These are phyloP conservation scores for Peribolospora baueri DNA, from an alignment of 768 basidiomycete species.

Conservation along the genomic window DNA sequence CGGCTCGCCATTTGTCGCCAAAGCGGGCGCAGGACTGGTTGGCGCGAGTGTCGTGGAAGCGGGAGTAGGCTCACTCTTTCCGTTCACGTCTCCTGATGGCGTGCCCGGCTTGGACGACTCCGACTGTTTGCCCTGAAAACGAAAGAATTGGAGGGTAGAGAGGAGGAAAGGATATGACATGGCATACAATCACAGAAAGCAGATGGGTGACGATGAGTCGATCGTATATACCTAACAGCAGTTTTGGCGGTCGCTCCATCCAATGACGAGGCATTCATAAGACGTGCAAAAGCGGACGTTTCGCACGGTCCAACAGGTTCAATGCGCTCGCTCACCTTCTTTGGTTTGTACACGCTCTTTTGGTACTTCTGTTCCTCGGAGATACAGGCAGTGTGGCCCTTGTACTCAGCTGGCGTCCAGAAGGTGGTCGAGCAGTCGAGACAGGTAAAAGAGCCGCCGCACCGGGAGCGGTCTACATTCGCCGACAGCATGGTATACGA, in stretches of 20 bases:
- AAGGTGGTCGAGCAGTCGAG: slow-evolving; percentile 12
- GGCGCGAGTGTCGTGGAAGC: neutral
- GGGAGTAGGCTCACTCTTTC: too few relatives aligned
- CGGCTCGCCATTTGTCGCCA: neutral
- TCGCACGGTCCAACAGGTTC: neutral
- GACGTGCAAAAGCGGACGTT: neutral
- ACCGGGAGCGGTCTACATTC: neutral
- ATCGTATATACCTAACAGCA: neutral
- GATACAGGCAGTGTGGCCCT: slow-evolving; percentile 9
- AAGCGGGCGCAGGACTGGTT: neutral
- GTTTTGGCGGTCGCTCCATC: neutral
- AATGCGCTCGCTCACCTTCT: neutral
- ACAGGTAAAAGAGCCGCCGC: neutral
- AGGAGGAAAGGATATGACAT: neutral
- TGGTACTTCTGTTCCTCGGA: slow-evolving; percentile 10
- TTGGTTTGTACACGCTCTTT: neutral
- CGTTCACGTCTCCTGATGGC: too few relatives aligned
- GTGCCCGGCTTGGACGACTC: too few relatives aligned
- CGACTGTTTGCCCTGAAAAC: too few relatives aligned
- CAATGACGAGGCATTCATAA: too few relatives aligned
- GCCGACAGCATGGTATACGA: neutral
- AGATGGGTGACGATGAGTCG: neutral
- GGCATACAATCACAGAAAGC: neutral
- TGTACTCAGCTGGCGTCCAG: slow-evolving; percentile 3
- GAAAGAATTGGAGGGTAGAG: too few relatives aligned